Evolutionary conservation across 2,329 filamentous ascomycete genomes (phyloP).

Genomic region (Colletotrichum phormii): DNA sequence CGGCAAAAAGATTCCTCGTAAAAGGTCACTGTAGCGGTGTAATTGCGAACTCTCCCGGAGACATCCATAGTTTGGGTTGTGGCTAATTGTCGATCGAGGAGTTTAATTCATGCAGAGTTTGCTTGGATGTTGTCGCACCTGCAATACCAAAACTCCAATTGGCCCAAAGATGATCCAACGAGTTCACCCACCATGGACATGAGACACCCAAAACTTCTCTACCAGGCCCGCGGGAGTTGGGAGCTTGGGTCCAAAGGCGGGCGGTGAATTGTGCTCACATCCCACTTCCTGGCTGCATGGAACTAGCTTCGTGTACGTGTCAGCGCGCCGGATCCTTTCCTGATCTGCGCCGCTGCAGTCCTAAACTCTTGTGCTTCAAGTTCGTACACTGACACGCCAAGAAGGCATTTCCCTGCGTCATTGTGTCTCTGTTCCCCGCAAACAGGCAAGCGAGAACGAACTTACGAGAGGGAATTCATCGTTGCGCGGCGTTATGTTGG

Average conservation of each 20-base stretch:
- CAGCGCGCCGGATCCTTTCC: neutral
- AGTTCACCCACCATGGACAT: neutral
- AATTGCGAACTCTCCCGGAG: neutral
- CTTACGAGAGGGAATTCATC: neutral
- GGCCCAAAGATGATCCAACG: neutral
- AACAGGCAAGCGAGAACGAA: slow-evolving; percentile 1
- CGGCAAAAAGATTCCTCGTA: no score
- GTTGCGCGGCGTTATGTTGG: neutral
- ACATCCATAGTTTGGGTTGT: neutral
- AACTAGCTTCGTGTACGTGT: neutral
- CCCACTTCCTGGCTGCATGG: slow-evolving; percentile 1
- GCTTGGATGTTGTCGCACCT: neutral
- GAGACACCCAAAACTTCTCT: neutral
- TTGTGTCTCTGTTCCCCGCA: slow-evolving; percentile 17
- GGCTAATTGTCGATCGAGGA: neutral
- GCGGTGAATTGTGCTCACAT: neutral
- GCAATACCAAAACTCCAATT: neutral
- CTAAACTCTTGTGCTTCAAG: neutral
- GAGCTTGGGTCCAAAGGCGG: neutral
- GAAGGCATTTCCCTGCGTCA: slow-evolving; percentile 9
- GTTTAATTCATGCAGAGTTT: neutral
- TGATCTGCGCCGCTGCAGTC: slow-evolving; percentile 8
- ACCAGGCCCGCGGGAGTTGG: neutral
- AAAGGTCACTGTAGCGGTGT: no score
- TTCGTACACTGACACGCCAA: neutral